Evolutionary conservation across 2,329 filamentous ascomycete genomes (phyloP).

Genomic region (Pyrenophora teres): DNA sequence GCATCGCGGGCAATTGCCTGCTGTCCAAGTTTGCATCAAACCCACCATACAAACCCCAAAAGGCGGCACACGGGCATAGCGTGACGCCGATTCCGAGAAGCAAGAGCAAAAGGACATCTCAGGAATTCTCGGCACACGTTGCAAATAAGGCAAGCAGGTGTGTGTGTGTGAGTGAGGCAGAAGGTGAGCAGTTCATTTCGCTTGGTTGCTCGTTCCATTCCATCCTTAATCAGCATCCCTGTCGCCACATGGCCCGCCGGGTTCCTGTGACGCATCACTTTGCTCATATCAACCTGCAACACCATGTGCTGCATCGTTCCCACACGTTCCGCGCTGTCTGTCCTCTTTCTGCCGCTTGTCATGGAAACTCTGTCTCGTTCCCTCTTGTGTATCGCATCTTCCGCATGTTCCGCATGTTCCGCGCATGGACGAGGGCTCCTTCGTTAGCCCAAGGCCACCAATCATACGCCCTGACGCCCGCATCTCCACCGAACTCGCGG

Average conservation of each 20-base stretch:
- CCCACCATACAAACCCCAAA: no score
- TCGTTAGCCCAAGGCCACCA: conserved; percentile 33
- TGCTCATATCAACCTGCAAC: conserved; percentile 39
- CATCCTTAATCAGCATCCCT: conserved; percentile 30
- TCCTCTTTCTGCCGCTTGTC: conserved; percentile 4
- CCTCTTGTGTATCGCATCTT: not conserved
- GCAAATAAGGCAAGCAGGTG: conserved; percentile 20
- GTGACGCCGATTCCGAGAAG: no score
- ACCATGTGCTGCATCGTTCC: conserved; percentile 32
- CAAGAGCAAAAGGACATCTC: no score
- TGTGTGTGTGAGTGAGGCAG: conserved; percentile 13
- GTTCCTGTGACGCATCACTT: conserved; percentile 30
- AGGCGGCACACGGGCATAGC: no score
- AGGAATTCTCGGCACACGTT: conserved; percentile 7
- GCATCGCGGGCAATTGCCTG: conserved; percentile 10
- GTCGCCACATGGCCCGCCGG: conserved; percentile 40
- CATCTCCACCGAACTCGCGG: conserved; percentile 25
- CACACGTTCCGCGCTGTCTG: conserved; percentile 8
- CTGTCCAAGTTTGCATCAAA: no score
- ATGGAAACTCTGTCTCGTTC: conserved; percentile 6
- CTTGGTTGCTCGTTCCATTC: conserved; percentile 29
- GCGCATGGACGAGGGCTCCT: conserved; percentile 9
- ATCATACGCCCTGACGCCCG: conserved; percentile 21
- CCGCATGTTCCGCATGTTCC: conserved; percentile 1
- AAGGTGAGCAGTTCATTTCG: conserved; percentile 43